Percentiles rank a stretch among this genome's conserved stretches.
These are phyloP conservation scores for Viola pubescens DNA, from an alignment of 441 rosid genomes.

Conservation along the genomic window DNA sequence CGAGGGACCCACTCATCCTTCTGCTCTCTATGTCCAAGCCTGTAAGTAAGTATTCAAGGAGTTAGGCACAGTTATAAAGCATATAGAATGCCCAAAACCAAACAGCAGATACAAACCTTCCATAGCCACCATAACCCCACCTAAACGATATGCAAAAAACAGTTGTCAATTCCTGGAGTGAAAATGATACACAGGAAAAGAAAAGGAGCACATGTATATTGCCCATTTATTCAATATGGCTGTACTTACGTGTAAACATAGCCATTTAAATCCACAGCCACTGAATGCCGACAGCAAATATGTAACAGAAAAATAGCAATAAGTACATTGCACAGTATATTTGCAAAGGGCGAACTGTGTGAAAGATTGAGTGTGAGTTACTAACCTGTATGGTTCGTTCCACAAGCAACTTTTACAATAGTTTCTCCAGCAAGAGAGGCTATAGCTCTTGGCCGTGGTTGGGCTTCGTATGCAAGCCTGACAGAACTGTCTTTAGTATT, in stretches of 20 bases:
- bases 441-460: conserved; percentile 80
- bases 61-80: neutral
- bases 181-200: neutral
- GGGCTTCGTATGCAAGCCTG: conserved; percentile 84
- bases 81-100: conserved; percentile 6
- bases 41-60: conserved; percentile 21
- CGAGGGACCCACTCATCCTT: conserved; percentile 98
- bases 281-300: conserved; percentile 35
- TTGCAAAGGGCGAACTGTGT: neutral
- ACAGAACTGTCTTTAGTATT: conserved; percentile 89
- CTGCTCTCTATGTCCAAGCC: conserved; percentile 99
- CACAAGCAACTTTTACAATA: conserved; percentile 88
- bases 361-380: neutral
- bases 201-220: neutral
- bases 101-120: conserved; percentile 55
- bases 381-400: conserved; percentile 87
- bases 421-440: conserved; percentile 68
- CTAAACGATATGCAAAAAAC: conserved; percentile 31
- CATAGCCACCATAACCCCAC: conserved; percentile 99
- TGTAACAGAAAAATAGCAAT: conserved; percentile 8
- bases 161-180: neutral
- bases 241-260: conserved; percentile 86
- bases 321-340: conserved; percentile 1
- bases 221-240: neutral
- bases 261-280: conserved; percentile 86